Evolutionary conservation across 148 eudicot species (phyloP), one percentile per base, ranked within the genome.

Genomic region (Chenopodium berlandieri): DNA sequence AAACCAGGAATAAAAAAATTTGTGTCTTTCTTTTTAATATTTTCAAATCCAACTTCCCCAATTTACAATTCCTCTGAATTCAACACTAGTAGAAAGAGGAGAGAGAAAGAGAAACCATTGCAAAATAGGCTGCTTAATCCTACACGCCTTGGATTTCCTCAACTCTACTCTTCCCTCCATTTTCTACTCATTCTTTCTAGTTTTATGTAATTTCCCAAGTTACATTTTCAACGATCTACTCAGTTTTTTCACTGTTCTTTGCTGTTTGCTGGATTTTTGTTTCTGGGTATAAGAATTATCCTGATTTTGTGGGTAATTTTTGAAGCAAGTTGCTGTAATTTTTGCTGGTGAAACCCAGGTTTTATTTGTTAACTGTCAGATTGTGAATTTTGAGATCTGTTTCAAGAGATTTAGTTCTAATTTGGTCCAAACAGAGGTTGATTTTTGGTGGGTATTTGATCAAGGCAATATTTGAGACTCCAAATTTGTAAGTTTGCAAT

Each of bases 361-460:
- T 74, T 52, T 14, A 1, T 3, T 47, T 27, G 27, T 74, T 52
- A 50, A 31, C 68, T 81, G 66, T 1, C 56, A 14, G 71, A 10
- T 64, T 81, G 52, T 75, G 52, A 74, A 32, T 46, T 74, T 16
- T 74, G 64, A 74, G 77, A 74, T 74, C 77, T 74, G 23, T 17
- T 50, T 27, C 34, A 73, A 48, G 37, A 48, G 14, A 70, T 58
- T 16, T 14, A 48, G 30, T 47, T 64, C 54, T 64, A 30, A 73
- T 50, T 69, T 83, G 64, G 60, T 20, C 37, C 65, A 52, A 74
- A 60, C 17, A 73, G 71, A 52, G 54, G 44, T 73, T 65, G 52
- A 64, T 83, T 72, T 64, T n/a, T 75, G 79, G 76, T 79, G 86
- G 79, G 44, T 65, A 44, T 79, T 75, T 73, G 46, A 22, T 23